phyloP scores from a whole-genome alignment of 257 asterid genomes.

The Vinca minor region DNA sequence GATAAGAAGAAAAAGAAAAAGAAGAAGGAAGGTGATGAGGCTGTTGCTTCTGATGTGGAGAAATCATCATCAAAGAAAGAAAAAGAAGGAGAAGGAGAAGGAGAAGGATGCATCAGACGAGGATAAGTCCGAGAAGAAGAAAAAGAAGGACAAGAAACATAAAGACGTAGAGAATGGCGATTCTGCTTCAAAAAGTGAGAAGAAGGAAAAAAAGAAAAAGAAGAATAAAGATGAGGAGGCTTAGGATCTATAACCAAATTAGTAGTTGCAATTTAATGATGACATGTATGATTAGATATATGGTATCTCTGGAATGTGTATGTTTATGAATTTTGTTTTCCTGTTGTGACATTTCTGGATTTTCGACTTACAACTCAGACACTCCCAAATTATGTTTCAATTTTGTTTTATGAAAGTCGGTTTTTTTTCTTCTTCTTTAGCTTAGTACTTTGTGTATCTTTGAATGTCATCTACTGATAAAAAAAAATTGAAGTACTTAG shows the following conservation, averaged over 20 bases:
- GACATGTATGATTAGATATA: conserved; percentile 18
- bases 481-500: background rate
- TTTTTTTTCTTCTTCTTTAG: background rate
- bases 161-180: conserved; percentile 41
- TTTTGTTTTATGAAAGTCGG: background rate
- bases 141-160: conserved; percentile 32
- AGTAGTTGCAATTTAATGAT: conserved; percentile 11
- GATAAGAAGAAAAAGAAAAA: conserved; percentile 34
- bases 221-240: conserved; percentile 53
- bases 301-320: conserved; percentile 25
- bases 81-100: conserved; percentile 40
- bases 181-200: conserved; percentile 38
- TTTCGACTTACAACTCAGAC: background rate
- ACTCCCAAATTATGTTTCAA: background rate
- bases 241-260: conserved; percentile 1
- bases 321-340: conserved; percentile 14
- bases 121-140: conserved; percentile 68
- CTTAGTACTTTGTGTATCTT: conserved; percentile 4
- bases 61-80: conserved; percentile 47
- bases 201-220: conserved; percentile 60
- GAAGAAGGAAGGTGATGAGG: conserved; percentile 29
- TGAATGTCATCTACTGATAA: conserved; percentile 1
- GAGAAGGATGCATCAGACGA: conserved; percentile 32
- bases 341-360: conserved; percentile 6
- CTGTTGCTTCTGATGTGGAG: conserved; percentile 36